phyloP scores from a whole-genome alignment of 352 stramenopile genomes.

The Phytophthora hybrid region DNA sequence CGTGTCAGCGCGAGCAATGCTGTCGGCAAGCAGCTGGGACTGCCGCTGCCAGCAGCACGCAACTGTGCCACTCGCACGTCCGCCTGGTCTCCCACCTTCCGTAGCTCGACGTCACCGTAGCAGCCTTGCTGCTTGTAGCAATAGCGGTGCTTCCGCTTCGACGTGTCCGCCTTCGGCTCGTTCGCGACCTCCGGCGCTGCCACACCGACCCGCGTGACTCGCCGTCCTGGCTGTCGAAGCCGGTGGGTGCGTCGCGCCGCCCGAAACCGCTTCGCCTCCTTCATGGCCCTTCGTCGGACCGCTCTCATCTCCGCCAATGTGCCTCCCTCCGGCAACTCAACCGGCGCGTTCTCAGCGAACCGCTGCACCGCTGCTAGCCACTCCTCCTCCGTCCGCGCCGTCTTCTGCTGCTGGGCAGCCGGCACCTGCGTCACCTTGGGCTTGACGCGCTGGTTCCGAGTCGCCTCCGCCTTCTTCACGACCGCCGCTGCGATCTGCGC shows the following conservation, averaged over 20 bases:
- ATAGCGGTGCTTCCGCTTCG: not conserved
- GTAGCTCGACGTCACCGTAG: not conserved
- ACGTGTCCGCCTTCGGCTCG: not conserved
- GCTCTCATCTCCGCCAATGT: not conserved
- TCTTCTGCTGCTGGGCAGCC: no score
- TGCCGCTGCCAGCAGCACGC: no score
- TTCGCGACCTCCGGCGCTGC: not conserved
- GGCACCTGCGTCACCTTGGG: not conserved
- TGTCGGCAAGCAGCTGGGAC: not conserved
- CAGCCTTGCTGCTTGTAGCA: not conserved
- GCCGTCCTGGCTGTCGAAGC: not conserved
- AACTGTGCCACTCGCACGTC: not conserved
- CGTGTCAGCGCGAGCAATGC: not conserved
- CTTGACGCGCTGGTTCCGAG: no score
- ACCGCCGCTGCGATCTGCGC: not conserved
- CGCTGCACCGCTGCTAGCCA: not conserved
- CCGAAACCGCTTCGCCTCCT: not conserved
- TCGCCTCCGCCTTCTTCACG: not conserved
- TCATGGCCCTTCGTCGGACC: not conserved
- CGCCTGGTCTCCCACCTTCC: not conserved
- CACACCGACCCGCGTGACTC: not conserved
- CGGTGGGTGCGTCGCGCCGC: no score
- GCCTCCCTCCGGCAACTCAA: not conserved
- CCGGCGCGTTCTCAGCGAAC: not conserved
- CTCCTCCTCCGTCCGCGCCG: not conserved